phyloP scores from a whole-genome alignment of 78 protist genomes.

The Planoprotostelium fungivorum region DNA sequence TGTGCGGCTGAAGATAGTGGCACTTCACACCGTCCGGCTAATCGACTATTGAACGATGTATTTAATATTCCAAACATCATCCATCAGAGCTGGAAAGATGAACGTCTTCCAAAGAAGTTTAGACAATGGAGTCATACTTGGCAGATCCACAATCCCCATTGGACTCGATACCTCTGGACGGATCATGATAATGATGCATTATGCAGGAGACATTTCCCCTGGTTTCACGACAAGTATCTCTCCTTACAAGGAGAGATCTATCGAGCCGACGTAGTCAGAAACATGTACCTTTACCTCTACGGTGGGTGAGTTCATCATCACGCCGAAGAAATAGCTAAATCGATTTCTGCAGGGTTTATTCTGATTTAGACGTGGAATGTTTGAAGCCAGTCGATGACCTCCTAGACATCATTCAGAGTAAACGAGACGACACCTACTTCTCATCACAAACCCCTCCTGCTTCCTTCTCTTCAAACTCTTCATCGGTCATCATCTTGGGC shows the following conservation, averaged over 20 bases:
- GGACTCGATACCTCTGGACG: background rate
- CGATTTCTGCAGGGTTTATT: background rate
- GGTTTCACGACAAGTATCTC: background rate
- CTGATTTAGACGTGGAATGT: background rate
- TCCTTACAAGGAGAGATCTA: background rate
- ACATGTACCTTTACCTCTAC: background rate
- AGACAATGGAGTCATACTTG: no score
- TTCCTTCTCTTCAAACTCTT: background rate
- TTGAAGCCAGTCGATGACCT: background rate
- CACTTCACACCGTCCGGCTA: no score
- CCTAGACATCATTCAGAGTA: background rate
- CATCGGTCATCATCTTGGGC: no score
- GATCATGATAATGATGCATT: background rate
- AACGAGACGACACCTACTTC: no score
- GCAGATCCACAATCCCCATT: background rate
- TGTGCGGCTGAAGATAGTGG: no score
- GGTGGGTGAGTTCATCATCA: background rate
- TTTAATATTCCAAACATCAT: no score
- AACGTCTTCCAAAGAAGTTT: no score
- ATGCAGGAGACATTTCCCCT: background rate
- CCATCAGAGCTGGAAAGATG: no score
- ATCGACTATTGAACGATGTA: no score
- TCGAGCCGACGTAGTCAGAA: background rate
- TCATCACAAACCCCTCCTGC: background rate
- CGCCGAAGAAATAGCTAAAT: background rate